Percentiles rank a stretch among this genome's conserved stretches.
phyloP scores from a whole-genome alignment of 805 yeast species.

The Torulaspora indica region DNA sequence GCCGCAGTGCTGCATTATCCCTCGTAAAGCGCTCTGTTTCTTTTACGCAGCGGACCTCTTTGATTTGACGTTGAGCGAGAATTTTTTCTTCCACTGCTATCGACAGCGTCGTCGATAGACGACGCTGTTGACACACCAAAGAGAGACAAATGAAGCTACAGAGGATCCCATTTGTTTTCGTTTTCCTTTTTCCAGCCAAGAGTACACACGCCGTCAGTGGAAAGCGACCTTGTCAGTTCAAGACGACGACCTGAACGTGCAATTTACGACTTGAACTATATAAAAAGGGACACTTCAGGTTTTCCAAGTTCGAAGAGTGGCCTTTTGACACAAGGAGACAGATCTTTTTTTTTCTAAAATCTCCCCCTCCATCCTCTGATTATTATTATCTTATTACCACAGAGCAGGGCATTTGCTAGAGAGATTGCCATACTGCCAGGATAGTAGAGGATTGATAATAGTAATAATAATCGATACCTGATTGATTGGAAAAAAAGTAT shows the following conservation, averaged over 20 bases:
- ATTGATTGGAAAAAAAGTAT: constrained; percentile 1
- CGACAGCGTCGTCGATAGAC: not conserved
- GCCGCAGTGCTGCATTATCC: not conserved
- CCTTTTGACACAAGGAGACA: not conserved
- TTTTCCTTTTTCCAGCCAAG: constrained; percentile 7
- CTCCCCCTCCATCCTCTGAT: constrained; percentile 2
- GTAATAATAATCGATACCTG: not conserved
- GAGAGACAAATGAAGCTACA: not conserved
- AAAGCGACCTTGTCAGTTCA: not conserved
- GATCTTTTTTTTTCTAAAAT: constrained; percentile 6
- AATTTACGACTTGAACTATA: constrained; percentile 1
- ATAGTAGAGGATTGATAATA: not conserved
- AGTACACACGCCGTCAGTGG: constrained; percentile 1
- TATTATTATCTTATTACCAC: constrained; percentile 1
- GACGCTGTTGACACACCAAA: constrained; percentile 1
- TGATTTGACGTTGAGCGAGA: constrained; percentile 2
- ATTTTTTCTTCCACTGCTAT: not conserved
- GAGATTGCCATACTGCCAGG: not conserved
- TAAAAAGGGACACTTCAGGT: constrained; percentile 4
- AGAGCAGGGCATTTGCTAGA: not conserved
- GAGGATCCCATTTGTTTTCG: constrained; percentile 2
- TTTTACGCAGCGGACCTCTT: not conserved
- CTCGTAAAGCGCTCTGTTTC: not conserved
- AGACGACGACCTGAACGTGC: constrained; percentile 2
- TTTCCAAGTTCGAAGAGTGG: not conserved